These are phyloP conservation scores for Tricholoma sp. DNA, from an alignment of 768 basidiomycete genomes.

Conservation along the genomic window DNA sequence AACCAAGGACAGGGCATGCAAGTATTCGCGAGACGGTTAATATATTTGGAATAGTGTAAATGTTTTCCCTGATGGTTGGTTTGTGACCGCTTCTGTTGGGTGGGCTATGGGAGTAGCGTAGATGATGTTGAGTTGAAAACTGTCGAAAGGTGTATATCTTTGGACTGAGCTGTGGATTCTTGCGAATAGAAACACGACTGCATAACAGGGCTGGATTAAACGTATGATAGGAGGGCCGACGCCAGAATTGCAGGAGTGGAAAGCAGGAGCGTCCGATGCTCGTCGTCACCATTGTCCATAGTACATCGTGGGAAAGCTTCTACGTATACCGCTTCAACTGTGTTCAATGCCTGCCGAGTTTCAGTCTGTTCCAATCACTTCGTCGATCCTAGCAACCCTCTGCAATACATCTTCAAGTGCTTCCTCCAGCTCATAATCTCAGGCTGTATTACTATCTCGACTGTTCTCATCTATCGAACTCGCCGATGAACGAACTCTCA, in stretches of 20 bases:
- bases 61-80: conserved; percentile 64
- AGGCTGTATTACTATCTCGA: too few relatives aligned
- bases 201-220: neutral
- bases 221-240: neutral
- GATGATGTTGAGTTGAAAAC: conserved; percentile 12
- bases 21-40: conserved; percentile 84
- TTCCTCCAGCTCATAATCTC: too few relatives aligned
- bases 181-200: neutral
- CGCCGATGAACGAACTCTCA: conserved; percentile 3
- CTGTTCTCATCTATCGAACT: conserved; percentile 12
- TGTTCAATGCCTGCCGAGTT: too few relatives aligned
- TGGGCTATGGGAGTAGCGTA: conserved; percentile 7
- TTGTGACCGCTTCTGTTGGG: conserved; percentile 16
- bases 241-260: conserved; percentile 4
- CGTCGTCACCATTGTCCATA: conserved; percentile 8
- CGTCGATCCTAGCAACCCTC: too few relatives aligned
- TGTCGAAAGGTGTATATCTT: conserved; percentile 13
- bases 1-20: conserved; percentile 90
- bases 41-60: conserved; percentile 91
- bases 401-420: too few relatives aligned
- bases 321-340: too few relatives aligned
- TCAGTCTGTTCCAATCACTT: too few relatives aligned
- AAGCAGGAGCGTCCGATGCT: conserved; percentile 3
- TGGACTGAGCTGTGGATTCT: neutral
- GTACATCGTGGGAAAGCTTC: neutral